Conservation (phyloP, 371 early-diverging fungal genomes). For the Mucor mucedo region DNA sequence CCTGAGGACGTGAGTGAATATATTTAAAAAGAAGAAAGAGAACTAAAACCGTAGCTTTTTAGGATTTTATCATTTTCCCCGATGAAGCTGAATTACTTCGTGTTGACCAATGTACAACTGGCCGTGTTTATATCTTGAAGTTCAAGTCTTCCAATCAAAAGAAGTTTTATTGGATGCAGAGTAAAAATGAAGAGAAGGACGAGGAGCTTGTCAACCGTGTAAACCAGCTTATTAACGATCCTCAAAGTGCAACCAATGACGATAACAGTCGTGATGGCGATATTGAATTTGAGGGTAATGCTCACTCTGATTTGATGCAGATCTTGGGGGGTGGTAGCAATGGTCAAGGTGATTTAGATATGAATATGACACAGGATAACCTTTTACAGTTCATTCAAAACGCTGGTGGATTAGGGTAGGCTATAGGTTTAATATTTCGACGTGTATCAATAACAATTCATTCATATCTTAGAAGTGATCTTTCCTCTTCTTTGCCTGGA, state of each 20-base stretch:
- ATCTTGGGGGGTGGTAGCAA: slow-evolving; percentile 32
- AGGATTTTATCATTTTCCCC: slow-evolving; percentile 80
- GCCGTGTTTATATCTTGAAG: slow-evolving; percentile 76
- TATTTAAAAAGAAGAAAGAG: not conserved
- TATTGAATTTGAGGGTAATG: slow-evolving; percentile 25
- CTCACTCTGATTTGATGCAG: slow-evolving; percentile 45
- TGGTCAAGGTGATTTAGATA: slow-evolving; percentile 24
- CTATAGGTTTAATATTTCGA: not conserved
- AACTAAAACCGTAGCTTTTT: not conserved
- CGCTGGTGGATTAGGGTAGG: slow-evolving; percentile 50
- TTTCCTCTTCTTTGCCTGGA: slow-evolving; percentile 15
- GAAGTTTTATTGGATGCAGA: slow-evolving; percentile 87
- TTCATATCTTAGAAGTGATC: slow-evolving; percentile 2
- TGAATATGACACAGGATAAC: slow-evolving; percentile 51
- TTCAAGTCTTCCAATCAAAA: slow-evolving; percentile 77
- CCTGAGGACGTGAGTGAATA: slow-evolving; percentile 60
- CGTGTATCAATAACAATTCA: not conserved
- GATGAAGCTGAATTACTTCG: slow-evolving; percentile 75
- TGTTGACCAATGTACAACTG: slow-evolving; percentile 72
- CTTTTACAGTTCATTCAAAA: slow-evolving; percentile 55
- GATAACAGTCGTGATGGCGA: slow-evolving; percentile 21
- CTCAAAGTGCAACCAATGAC: slow-evolving; percentile 42
- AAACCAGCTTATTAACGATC: slow-evolving; percentile 67
- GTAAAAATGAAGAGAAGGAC: slow-evolving; percentile 62
- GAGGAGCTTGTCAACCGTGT: slow-evolving; percentile 56